phyloP scores from a whole-genome alignment of 129 eudicot species.

The Mikania micrantha region DNA sequence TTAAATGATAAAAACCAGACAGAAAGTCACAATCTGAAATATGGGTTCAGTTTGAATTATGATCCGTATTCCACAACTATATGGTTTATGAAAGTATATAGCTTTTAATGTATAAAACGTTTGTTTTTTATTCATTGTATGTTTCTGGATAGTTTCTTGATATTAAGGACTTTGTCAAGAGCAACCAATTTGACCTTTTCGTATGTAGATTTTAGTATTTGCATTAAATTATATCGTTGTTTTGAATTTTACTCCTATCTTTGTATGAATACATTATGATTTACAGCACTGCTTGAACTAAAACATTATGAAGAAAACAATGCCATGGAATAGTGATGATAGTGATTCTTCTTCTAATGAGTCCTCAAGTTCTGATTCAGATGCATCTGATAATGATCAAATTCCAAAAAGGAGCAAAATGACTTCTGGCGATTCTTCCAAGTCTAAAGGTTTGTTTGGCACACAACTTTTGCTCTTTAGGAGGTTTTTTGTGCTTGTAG shows the following conservation, averaged over 20 bases:
- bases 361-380: conserved; percentile 43
- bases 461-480: no score
- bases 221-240: not conserved
- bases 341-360: conserved; percentile 52
- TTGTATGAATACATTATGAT: not conserved
- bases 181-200: no score
- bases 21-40: no score
- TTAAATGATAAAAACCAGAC: no score
- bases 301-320: conserved; percentile 53
- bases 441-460: conserved; percentile 42
- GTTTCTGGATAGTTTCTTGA: no score
- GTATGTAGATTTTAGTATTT: not conserved
- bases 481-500: no score
- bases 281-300: conserved; percentile 1
- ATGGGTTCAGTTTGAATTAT: no score
- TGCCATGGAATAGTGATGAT: conserved; percentile 55
- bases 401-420: conserved; percentile 21
- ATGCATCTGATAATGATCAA: conserved; percentile 44
- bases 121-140: no score
- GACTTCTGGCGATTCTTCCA: conserved; percentile 27
- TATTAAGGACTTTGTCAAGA: no score
- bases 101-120: no score
- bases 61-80: no score
- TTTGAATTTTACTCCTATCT: not conserved
- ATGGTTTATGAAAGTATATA: no score